Evolutionary conservation across 495 filamentous ascomycete species (phyloP), one percentile per base, ranked within the genome.

Genomic region (Aspergillus coremiiformis): DNA sequence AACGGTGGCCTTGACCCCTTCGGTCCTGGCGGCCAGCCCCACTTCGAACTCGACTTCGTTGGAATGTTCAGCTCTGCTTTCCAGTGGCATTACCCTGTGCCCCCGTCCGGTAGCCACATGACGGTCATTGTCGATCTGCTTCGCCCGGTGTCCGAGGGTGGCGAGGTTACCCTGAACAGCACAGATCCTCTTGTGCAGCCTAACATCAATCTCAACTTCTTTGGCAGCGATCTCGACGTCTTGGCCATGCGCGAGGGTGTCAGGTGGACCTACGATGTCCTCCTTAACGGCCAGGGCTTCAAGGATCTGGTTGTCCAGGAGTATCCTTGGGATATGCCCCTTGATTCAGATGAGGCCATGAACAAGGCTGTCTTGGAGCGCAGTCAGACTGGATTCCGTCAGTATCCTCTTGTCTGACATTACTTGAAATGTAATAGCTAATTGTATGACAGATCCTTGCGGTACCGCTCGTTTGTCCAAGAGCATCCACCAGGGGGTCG

Each of bases 21-120:
- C 56, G 75, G 78, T 5, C 82, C 82, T 6, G 75, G 59, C 26
- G 76, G 75, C 21, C 79, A 84, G 59, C 80, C 81, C 37, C 80
- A 84, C 60, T 84, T 84, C 56, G 80, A 85, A 68, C 71, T 85
- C 47, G 80, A 83, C 59, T 84, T 84, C 51, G 76, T 83, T 42
- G 69, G 73, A 46, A 75, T 82, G 69, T 84, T 83, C 63, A 66
- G 71, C 45, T 72, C 70, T 51, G 79, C 81, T 6, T 85, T 83
- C 75, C 82, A 83, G 59, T 83, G 78, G 79, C 81, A 85, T 61
- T 77, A 75, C 58, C 78, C 78, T 0, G 58, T 68, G 0, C 80
- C 81, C 2, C 54, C 65, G 1, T 39, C 63, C 21, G 80, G 80
- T 2, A 72, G 68, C 52, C 69, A 65, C 46, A 57, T 83, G 46